Evolutionary conservation across 345 rosid species (phyloP).

Genomic region (Camelina hispida): DNA sequence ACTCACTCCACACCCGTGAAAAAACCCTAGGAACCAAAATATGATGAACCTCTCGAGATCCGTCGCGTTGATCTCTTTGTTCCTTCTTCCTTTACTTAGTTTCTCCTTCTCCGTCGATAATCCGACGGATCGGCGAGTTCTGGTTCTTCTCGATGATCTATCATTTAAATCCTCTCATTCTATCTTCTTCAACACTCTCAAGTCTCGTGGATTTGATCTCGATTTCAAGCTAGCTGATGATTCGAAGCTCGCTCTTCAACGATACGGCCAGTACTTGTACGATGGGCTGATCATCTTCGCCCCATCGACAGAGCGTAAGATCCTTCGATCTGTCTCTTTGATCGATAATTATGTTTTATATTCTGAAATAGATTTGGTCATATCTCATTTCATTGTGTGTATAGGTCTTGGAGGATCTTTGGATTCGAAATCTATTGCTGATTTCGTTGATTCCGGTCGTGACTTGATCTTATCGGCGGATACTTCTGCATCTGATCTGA

Average conservation of each 20-base stretch:
- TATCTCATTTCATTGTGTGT: slow-evolving; percentile 12
- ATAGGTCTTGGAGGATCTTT: slow-evolving; percentile 65
- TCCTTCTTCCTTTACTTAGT: slow-evolving; percentile 49
- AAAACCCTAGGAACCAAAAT: slow-evolving; percentile 28
- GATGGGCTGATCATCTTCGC: slow-evolving; percentile 64
- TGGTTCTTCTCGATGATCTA: slow-evolving; percentile 66
- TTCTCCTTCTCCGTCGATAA: slow-evolving; percentile 61
- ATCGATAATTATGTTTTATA: background rate
- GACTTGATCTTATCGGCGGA: slow-evolving; percentile 71
- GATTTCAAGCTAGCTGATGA: slow-evolving; percentile 71
- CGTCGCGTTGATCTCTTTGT: slow-evolving; percentile 39
- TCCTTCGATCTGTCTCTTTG: background rate
- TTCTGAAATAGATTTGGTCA: background rate
- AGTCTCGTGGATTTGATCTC: slow-evolving; percentile 62
- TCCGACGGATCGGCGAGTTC: slow-evolving; percentile 59
- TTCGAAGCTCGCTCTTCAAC: slow-evolving; percentile 61
- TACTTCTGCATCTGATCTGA: slow-evolving; percentile 66
- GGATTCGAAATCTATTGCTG: slow-evolving; percentile 60
- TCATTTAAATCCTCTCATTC: slow-evolving; percentile 70
- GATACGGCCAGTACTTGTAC: slow-evolving; percentile 70
- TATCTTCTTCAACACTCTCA: slow-evolving; percentile 65
- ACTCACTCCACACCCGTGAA: slow-evolving; percentile 22
- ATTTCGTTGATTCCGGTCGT: slow-evolving; percentile 77
- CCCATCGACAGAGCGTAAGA: slow-evolving; percentile 65
- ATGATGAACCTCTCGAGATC: slow-evolving; percentile 42